Percentiles rank a stretch among this genome's conserved stretches.
Evolutionary conservation across 164 flowering plant genomes (phyloP).

Genomic region (Protea cynaroides): DNA sequence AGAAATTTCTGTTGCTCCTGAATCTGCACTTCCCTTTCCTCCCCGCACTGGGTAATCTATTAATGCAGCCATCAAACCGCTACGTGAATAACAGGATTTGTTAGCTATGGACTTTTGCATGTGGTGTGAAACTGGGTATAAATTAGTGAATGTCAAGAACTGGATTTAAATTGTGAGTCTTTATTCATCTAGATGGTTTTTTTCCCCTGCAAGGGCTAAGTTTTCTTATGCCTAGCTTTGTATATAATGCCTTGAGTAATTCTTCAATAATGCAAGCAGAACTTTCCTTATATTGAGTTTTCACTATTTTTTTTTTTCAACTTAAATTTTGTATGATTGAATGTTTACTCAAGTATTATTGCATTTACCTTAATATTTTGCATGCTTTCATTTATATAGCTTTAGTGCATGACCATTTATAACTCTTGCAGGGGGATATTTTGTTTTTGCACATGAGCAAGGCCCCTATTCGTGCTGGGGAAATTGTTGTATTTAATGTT

Average conservation of each 20-base stretch:
- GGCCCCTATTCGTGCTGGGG: slow-evolving; percentile 83
- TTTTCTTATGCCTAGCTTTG: too few relatives aligned
- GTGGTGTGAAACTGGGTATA: neutral
- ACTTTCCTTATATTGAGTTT: neutral
- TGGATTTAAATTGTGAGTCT: neutral
- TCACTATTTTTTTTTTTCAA: neutral
- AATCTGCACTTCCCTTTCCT: too few relatives aligned
- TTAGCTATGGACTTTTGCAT: neutral
- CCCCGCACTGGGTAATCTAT: too few relatives aligned
- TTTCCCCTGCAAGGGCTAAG: too few relatives aligned
- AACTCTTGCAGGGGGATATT: slow-evolving; percentile 61
- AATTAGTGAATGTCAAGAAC: neutral
- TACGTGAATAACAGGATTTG: neutral
- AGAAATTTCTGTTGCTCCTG: neutral
- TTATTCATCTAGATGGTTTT: too few relatives aligned
- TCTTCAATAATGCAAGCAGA: too few relatives aligned
- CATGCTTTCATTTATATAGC: neutral
- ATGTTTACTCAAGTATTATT: neutral
- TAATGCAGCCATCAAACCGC: too few relatives aligned
- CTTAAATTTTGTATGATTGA: neutral
- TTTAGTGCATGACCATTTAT: neutral
- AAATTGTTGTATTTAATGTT: slow-evolving; percentile 69
- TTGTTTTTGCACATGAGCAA: slow-evolving; percentile 75
- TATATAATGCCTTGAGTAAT: too few relatives aligned
- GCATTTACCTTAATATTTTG: neutral